These are phyloP conservation scores for Colletotrichum horii DNA, from an alignment of 2,329 filamentous ascomycete species.

Conservation along the genomic window DNA sequence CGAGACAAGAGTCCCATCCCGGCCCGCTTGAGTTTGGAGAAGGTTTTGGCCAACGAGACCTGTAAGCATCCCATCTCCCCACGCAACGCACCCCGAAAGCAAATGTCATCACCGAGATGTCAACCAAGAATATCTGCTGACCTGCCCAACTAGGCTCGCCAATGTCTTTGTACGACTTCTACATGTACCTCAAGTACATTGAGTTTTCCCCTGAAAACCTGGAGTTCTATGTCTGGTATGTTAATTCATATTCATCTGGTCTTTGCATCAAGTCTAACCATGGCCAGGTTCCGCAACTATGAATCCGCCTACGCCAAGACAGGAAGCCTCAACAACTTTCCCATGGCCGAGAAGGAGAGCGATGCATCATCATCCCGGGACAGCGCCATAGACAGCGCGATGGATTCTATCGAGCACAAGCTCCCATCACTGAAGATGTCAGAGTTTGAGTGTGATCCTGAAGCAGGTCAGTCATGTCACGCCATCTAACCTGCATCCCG, in stretches of 20 bases:
- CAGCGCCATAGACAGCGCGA: slow-evolving; percentile 1
- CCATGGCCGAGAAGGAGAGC: slow-evolving; percentile 10
- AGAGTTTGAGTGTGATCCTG: slow-evolving; percentile 30
- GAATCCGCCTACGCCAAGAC: slow-evolving; percentile 33
- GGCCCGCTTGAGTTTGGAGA: slow-evolving; percentile 44
- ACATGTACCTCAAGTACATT: slow-evolving; percentile 56
- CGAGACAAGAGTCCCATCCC: slow-evolving; percentile 42
- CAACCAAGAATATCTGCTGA: background rate
- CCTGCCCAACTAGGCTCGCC: slow-evolving; percentile 40
- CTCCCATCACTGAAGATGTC: slow-evolving; percentile 22
- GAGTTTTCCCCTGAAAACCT: slow-evolving; percentile 54
- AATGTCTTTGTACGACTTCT: slow-evolving; percentile 55
- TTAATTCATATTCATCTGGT: background rate
- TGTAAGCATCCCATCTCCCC: slow-evolving; percentile 30
- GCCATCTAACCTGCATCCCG: background rate
- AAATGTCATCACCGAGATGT: background rate
- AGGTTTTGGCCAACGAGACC: slow-evolving; percentile 53
- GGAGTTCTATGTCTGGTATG: slow-evolving; percentile 55
- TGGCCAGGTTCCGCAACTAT: slow-evolving; percentile 51
- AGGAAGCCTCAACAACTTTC: slow-evolving; percentile 5
- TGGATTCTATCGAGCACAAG: background rate
- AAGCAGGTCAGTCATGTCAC: slow-evolving; percentile 32
- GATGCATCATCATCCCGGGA: background rate
- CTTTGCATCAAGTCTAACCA: background rate
- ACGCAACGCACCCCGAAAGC: background rate